A percentile compares a stretch with the other conserved stretches of the same genome.
These are phyloP conservation scores for Tremella mesenterica DNA, from an alignment of 768 basidiomycete species.

Conservation along the genomic window DNA sequence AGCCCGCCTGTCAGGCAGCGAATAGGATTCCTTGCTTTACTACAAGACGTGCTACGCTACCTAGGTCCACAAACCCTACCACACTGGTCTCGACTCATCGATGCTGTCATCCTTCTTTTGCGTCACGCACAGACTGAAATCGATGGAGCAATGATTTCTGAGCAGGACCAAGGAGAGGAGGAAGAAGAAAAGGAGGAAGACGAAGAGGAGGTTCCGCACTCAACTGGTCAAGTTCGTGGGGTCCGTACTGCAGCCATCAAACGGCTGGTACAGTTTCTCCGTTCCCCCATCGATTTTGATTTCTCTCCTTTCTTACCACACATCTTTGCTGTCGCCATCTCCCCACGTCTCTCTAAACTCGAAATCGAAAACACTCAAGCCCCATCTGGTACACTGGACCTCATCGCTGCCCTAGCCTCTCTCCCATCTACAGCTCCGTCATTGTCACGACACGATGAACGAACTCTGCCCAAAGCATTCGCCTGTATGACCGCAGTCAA, in stretches of 20 bases:
- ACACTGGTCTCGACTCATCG: slow-evolving; percentile 69
- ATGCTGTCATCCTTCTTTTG: slow-evolving; percentile 59
- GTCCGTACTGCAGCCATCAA: slow-evolving; percentile 78
- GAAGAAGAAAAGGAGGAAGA: slow-evolving; percentile 44
- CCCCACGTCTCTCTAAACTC: slow-evolving; percentile 66
- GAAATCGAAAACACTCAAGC: slow-evolving; percentile 83
- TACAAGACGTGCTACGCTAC: slow-evolving; percentile 74
- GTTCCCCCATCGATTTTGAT: slow-evolving; percentile 62
- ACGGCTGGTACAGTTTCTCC: slow-evolving; percentile 81
- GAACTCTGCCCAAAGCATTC: slow-evolving; percentile 67
- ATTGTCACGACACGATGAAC: slow-evolving; percentile 61
- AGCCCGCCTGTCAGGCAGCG: slow-evolving; percentile 51
- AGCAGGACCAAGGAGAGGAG: slow-evolving; percentile 43
- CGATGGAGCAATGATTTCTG: slow-evolving; percentile 5
- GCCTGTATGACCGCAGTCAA: slow-evolving; percentile 70
- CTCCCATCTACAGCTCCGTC: slow-evolving; percentile 54
- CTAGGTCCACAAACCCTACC: slow-evolving; percentile 62
- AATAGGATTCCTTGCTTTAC: slow-evolving; percentile 71
- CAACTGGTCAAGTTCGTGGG: slow-evolving; percentile 50
- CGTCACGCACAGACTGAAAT: slow-evolving; percentile 54
- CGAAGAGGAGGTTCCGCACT: slow-evolving; percentile 44
- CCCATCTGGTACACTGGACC: slow-evolving; percentile 76
- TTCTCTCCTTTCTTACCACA: slow-evolving; percentile 61
- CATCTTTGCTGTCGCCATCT: slow-evolving; percentile 64
- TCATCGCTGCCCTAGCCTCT: slow-evolving; percentile 69